Evolutionary conservation across 192 early-diverging fungal genomes (phyloP).

Genomic region (Jimgerdemannia lactiflua): DNA sequence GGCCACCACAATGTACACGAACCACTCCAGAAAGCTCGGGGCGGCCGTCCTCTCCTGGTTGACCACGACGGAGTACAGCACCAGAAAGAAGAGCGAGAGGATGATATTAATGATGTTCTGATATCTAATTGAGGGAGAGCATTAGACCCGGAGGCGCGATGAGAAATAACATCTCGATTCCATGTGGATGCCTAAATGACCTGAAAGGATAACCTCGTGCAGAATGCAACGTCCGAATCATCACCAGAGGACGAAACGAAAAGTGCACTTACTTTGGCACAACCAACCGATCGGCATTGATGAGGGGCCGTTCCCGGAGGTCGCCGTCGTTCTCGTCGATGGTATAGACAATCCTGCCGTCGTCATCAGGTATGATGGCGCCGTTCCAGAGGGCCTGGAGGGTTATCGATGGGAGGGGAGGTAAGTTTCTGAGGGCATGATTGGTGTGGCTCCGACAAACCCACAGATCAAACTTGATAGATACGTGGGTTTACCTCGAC

Average conservation of each 20-base stretch:
- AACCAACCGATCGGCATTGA: not conserved
- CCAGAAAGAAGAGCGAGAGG: slow-evolving; percentile 4
- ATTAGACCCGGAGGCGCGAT: too few relatives aligned
- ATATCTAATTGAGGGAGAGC: slow-evolving; percentile 2
- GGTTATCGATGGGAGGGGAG: too few relatives aligned
- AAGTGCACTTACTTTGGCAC: slow-evolving; percentile 6
- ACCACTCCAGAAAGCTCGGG: slow-evolving; percentile 6
- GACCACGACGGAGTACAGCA: slow-evolving; percentile 11
- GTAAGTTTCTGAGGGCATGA: too few relatives aligned
- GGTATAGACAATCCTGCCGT: too few relatives aligned
- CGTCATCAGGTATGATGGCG: too few relatives aligned
- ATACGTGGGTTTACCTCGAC: too few relatives aligned
- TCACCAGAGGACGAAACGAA: not conserved
- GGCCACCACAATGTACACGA: not conserved
- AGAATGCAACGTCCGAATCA: not conserved
- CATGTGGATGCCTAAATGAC: not conserved
- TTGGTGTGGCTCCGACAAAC: too few relatives aligned
- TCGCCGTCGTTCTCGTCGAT: too few relatives aligned
- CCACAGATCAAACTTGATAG: too few relatives aligned
- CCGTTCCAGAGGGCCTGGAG: too few relatives aligned
- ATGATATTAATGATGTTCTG: slow-evolving; percentile 6
- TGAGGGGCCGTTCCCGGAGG: not conserved
- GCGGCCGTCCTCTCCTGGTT: not conserved
- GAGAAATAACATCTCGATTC: not conserved
- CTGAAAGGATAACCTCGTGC: not conserved